Evolutionary conservation across 78 protist species (phyloP).

Genomic region (Mastigamoeba balamuthi): DNA sequence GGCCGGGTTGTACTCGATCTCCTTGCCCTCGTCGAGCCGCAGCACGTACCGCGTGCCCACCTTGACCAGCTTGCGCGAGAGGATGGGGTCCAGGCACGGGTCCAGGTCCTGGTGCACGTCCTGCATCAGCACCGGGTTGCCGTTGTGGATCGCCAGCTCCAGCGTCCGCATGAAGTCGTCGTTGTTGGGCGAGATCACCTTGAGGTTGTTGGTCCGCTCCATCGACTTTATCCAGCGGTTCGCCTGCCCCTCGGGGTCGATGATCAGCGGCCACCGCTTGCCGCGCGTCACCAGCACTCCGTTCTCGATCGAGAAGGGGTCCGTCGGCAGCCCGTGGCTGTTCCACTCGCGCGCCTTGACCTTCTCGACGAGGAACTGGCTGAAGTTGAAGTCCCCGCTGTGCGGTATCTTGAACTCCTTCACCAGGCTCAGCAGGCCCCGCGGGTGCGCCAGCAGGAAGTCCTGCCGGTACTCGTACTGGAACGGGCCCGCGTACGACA

Average conservation of each 20-base stretch:
- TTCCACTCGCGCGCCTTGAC: constrained; percentile 58
- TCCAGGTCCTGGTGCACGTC: background rate
- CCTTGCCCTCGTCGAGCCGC: constrained; percentile 29
- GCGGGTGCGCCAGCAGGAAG: constrained; percentile 31
- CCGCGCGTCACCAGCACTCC: constrained; percentile 52
- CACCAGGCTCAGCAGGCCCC: background rate
- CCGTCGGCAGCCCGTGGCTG: constrained; percentile 70
- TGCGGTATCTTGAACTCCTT: background rate
- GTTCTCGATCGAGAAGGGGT: constrained; percentile 65
- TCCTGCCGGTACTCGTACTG: constrained; percentile 42
- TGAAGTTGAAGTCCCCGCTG: constrained; percentile 17
- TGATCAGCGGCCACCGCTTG: constrained; percentile 74
- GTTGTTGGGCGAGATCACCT: constrained; percentile 13
- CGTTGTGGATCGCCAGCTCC: background rate
- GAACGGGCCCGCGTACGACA: constrained; percentile 82
- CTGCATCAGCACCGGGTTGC: background rate
- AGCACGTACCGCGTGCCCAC: constrained; percentile 33
- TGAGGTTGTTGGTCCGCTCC: constrained; percentile 36
- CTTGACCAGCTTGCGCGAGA: background rate
- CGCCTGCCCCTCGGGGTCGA: constrained; percentile 83
- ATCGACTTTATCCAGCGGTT: constrained; percentile 58
- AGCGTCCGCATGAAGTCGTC: background rate
- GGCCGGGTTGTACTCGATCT: background rate
- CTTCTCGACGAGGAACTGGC: constrained; percentile 35
- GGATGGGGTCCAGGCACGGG: background rate